Evolutionary conservation across 2,329 filamentous ascomycete species (phyloP), one percentile per base, ranked within the genome.

Genomic region (Aureobasidium melanogenum): DNA sequence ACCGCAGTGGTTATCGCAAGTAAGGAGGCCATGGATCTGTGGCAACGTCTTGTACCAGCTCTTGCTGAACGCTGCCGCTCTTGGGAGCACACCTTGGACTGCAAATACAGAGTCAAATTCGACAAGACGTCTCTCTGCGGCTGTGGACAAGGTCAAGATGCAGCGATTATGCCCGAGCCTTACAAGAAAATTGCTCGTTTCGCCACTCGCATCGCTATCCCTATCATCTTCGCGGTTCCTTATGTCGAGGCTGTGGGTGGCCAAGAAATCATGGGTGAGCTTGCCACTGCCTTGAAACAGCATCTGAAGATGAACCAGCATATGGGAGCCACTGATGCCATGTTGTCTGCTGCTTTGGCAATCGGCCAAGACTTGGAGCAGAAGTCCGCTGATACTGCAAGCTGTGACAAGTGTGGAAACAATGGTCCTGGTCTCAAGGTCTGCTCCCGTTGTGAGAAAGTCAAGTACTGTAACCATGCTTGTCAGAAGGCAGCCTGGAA

Each of bases 21-120:
- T 28, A 52, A 36, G 22, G 66, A 67, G 12, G 72, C 73, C 51
- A 51, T 70, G 17, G 57, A 52, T 9, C 57, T 73, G 15, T 75
- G 73, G 73, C 71, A 70, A 44, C 64, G 66, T 32, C 62, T 70
- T 4, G 56, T 74, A 2, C 69, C 72, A 0, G 69, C 72, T 5
- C 68, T 69, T 39, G 68, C 66, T 19, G 73, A 75, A 58, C 72
- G 76, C n/a, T 76, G 74, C 58, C 69, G 75, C 8, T 63, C 63
- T 8, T 77, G 74, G 75, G 64, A 67, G 26, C 76, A 78, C 62
- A 60, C 61, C 14, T 12, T 64, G 1, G 61, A 63, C 4, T 78
- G 76, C 64, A 67, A 70, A 50, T 75, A 74, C 63, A 58, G 36
- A 4, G 26, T 7, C 6, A 67, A 10, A 0, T 17, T n/a, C 4